Conservation (phyloP, 192 early-diverging fungal genomes). For the Coemansia sp. region DNA sequence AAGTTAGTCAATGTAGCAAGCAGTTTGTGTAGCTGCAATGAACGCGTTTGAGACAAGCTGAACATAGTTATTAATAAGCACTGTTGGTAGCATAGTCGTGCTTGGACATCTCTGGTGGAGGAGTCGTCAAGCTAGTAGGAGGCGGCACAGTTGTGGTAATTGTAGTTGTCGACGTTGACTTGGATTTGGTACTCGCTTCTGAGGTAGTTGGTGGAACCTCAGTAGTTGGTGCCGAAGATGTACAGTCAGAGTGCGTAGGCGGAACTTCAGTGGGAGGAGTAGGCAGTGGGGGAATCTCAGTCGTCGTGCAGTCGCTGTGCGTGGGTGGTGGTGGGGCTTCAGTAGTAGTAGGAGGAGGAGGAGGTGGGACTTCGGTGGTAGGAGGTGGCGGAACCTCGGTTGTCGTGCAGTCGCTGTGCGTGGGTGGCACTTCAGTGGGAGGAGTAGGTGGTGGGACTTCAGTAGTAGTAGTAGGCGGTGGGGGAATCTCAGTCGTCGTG, state of each 20-base stretch:
- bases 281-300: no score
- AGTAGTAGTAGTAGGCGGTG: no score
- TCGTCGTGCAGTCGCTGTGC: no score
- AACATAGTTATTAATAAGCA: background rate
- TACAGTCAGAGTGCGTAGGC: background rate
- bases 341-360: constrained; percentile 9
- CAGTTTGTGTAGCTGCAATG: background rate
- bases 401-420: no score
- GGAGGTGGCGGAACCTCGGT: background rate
- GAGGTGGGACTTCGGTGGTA: constrained; percentile 17
- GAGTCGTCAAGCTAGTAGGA: background rate
- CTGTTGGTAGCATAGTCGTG: constrained; percentile 10
- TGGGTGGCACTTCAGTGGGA: no score
- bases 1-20: background rate
- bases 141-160: constrained; percentile 35
- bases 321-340: background rate
- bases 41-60: background rate
- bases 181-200: background rate
- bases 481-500: no score
- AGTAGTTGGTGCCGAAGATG: constrained; percentile 11
- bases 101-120: constrained; percentile 6
- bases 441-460: background rate
- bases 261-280: no score
- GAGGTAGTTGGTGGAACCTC: constrained; percentile 15
- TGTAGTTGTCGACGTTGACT: constrained; percentile 35